Evolutionary conservation across 768 basidiomycete species (phyloP), one percentile per base, ranked within the genome.

Genomic region (Kondoa malvinella): DNA sequence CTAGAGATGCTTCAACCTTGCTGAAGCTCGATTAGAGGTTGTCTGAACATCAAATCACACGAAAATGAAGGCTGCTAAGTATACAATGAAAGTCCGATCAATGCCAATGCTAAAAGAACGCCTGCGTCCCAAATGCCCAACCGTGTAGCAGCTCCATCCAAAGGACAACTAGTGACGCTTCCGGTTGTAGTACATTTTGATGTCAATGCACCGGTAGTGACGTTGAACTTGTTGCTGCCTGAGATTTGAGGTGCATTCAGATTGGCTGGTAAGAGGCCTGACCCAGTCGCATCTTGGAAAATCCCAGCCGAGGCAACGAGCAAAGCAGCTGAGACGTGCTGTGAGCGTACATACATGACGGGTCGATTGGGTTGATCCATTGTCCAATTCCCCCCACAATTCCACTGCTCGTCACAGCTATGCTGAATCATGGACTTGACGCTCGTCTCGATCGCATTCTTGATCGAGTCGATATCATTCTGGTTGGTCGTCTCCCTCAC

Each of bases 231-330:
- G n/a, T n/a, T n/a, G n/a, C n/a, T n/a, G 40, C 40, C 21, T 21
- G 8, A 21, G 8, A 50, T 21, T 50, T 50, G 40, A 50, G 40
- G 40, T 50, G 40, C 40, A 50, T 50, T 50, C 12, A 50, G 8
- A 21, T 50, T 50, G 8, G 40, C 40, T 50, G 58, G 58, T 14
- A 50, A 17, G 40, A 65, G 64, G 50, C 40, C 64, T 2, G 64
- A 56, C 12, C 64, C 64, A 15, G 64, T 65, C 33, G 40, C 8
- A 29, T 21, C 26, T 26, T 33, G 32, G 50, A 40, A 40, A 12
- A 65, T 56, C 0, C 34, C 64, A 3, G 50, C 32, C 16, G 64
- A 34, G 15, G 64, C 3, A 50, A 65, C 64, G 64, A 65, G 64
- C n/a, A 65, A 34, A 16, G 64, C 17, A 8, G 34, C n/a, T 21